phyloP scores from a whole-genome alignment of 75 land plant species.

The Pinus albicaulis region DNA sequence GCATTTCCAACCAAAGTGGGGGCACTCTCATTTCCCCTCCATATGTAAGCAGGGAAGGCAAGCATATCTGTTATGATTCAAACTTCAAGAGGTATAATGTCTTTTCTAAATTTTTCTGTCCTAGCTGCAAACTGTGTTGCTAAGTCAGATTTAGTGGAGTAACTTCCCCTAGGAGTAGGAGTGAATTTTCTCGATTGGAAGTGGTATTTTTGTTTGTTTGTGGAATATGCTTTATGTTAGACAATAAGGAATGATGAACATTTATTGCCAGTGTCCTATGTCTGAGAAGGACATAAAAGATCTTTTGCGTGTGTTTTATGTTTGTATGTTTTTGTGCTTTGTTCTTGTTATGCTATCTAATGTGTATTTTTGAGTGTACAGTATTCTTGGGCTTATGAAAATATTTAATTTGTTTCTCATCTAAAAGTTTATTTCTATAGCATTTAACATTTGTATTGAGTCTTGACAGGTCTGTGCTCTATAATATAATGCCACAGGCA shows the following conservation, averaged over 20 bases:
- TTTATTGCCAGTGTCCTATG: background rate
- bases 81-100: no score
- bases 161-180: no score
- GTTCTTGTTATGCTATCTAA: background rate
- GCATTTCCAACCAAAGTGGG: no score
- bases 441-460: background rate
- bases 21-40: no score
- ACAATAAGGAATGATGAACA: background rate
- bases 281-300: background rate
- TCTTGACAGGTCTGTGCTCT: conserved; percentile 2
- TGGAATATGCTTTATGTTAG: background rate
- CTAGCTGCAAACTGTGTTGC: no score
- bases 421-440: background rate
- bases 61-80: no score
- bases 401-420: background rate
- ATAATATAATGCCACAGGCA: conserved; percentile 40
- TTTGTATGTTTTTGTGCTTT: background rate
- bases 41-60: no score
- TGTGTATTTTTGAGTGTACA: background rate
- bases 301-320: background rate
- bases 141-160: no score
- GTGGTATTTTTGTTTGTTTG: no score
- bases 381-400: conserved; percentile 1
- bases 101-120: no score
- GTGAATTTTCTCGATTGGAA: no score